Evolutionary conservation across 1,139 yeast species (phyloP).

Genomic region (Candida tropicalis): DNA sequence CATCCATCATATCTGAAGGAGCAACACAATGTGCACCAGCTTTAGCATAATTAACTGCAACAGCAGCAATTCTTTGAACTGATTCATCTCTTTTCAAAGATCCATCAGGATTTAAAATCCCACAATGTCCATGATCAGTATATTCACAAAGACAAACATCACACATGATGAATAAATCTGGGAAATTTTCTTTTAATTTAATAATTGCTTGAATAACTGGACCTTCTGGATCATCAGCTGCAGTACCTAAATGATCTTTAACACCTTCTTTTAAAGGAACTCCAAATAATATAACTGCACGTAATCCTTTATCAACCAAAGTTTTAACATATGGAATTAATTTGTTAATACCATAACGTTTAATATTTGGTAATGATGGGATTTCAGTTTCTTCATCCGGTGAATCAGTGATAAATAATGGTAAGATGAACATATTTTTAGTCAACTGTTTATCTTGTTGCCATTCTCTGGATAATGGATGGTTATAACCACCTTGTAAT

Average conservation of each 20-base stretch:
- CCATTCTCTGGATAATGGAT: constrained; percentile 89
- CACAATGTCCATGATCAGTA: constrained; percentile 97
- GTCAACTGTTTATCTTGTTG: constrained; percentile 81
- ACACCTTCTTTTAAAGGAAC: constrained; percentile 76
- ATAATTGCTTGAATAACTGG: constrained; percentile 86
- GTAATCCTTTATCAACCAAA: constrained; percentile 78
- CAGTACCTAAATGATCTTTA: constrained; percentile 81
- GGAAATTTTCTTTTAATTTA: constrained; percentile 64
- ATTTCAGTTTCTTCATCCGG: constrained; percentile 80
- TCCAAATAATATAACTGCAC: constrained; percentile 88
- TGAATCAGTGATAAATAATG: constrained; percentile 80
- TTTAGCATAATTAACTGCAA: constrained; percentile 90
- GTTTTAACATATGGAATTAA: constrained; percentile 70
- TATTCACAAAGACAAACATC: constrained; percentile 98
- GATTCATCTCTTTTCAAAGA: constrained; percentile 73
- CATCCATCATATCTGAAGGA: constrained; percentile 98
- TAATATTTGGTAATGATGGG: constrained; percentile 83
- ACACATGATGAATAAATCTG: constrained; percentile 83
- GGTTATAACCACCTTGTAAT: constrained; percentile 92
- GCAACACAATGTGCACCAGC: constrained; percentile 98
- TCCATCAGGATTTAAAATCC: constrained; percentile 85
- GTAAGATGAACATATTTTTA: constrained; percentile 91
- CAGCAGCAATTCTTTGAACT: constrained; percentile 86
- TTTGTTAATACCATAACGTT: constrained; percentile 81
- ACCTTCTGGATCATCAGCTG: constrained; percentile 96